A percentile compares a stretch with the other conserved stretches of the same genome.
Conservation (phyloP, 768 basidiomycete species). For the Ephemerocybe angulata region DNA sequence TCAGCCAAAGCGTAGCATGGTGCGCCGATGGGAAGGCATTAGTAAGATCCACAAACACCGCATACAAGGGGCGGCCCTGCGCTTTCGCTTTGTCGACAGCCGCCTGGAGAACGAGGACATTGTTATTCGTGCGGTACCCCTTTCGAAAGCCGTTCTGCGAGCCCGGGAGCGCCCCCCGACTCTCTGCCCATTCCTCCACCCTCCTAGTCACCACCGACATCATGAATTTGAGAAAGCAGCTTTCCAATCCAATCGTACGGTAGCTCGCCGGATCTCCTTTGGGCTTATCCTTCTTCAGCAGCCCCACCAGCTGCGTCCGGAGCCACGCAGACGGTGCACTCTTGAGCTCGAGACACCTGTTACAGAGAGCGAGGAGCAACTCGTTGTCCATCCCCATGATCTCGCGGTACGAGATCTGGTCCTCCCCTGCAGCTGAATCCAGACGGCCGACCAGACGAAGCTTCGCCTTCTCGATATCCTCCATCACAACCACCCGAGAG, state of each 20-base stretch:
- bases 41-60: slow-evolving; percentile 20
- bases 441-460: not conserved
- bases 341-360: slow-evolving; percentile 6
- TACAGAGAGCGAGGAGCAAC: slow-evolving; percentile 11
- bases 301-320: slow-evolving; percentile 12
- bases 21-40: slow-evolving; percentile 36
- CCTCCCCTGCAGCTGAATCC: not conserved
- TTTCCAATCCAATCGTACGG: slow-evolving; percentile 25
- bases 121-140: slow-evolving; percentile 9
- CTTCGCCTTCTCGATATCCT: slow-evolving; percentile 6
- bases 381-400: slow-evolving; percentile 11
- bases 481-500: not conserved
- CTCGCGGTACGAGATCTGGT: not conserved
- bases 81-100: slow-evolving; percentile 20
- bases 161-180: not conserved
- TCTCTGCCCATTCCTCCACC: not conserved
- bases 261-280: slow-evolving; percentile 19
- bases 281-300: slow-evolving; percentile 20
- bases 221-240: slow-evolving; percentile 26
- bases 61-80: slow-evolving; percentile 16
- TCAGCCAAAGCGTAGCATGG: slow-evolving; percentile 28
- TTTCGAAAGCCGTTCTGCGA: slow-evolving; percentile 20
- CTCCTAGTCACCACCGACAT: slow-evolving; percentile 22
- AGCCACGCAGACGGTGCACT: slow-evolving; percentile 17
- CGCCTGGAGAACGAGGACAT: slow-evolving; percentile 14